phyloP scores from a whole-genome alignment of 805 yeast genomes.

The Yarrowia sp. region DNA sequence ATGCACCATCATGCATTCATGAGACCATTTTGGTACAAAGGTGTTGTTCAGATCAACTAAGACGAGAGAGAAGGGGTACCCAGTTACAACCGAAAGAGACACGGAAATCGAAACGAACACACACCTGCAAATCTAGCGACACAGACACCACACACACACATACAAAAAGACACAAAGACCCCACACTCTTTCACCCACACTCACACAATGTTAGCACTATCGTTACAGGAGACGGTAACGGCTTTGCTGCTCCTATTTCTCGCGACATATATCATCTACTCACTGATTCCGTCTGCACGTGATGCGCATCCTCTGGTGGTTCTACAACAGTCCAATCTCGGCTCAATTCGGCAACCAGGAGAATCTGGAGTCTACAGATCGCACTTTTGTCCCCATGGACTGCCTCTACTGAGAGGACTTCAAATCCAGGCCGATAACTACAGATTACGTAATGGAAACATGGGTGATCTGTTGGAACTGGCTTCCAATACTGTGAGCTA shows the following conservation, averaged over 20 bases:
- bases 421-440: conserved; percentile 42
- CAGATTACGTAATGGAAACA: conserved; percentile 65
- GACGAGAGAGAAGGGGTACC: not conserved
- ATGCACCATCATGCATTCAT: not conserved
- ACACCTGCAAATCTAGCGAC: no score
- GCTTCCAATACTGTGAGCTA: not conserved
- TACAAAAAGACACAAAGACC: not conserved
- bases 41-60: not conserved
- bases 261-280: conserved; percentile 25
- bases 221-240: not conserved
- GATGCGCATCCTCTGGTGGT: conserved; percentile 40
- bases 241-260: not conserved
- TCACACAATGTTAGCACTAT: not conserved
- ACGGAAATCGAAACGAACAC: no score
- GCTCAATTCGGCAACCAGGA: conserved; percentile 57
- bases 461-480: conserved; percentile 66
- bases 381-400: conserved; percentile 66
- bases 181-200: not conserved
- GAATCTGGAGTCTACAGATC: conserved; percentile 79
- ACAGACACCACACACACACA: not conserved
- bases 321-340: conserved; percentile 57
- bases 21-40: not conserved
- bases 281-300: conserved; percentile 33
- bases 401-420: conserved; percentile 65
- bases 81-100: no score